Percentiles rank a stretch among this genome's conserved stretches.
These are phyloP conservation scores for Teratosphaeria epicoccoides DNA, from an alignment of 2,329 filamentous ascomycete species.

Conservation along the genomic window DNA sequence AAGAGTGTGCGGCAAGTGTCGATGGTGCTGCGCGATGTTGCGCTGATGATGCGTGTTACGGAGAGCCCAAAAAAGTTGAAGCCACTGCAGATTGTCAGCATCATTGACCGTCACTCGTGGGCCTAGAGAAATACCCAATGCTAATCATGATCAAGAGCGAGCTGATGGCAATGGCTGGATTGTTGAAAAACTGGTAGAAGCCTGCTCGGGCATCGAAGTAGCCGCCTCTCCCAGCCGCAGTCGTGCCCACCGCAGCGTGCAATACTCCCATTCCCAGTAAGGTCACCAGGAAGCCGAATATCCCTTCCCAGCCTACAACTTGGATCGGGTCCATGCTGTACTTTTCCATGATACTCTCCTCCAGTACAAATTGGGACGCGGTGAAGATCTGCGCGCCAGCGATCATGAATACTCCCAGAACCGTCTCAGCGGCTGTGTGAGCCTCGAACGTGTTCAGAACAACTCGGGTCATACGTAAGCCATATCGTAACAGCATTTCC, in stretches of 20 bases:
- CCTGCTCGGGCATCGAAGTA: conserved; percentile 88
- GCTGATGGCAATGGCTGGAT: conserved; percentile 60
- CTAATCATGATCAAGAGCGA: conserved; percentile 93
- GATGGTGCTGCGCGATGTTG: conserved; percentile 88
- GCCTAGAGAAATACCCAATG: conserved; percentile 60
- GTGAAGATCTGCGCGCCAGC: conserved; percentile 94
- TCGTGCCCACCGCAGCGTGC: conserved; percentile 66
- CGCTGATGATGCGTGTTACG: conserved; percentile 79
- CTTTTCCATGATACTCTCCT: conserved; percentile 81
- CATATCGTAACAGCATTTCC: conserved; percentile 10
- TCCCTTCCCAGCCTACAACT: conserved; percentile 91
- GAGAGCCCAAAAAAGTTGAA: conserved; percentile 99
- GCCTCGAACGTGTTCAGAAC: conserved; percentile 30
- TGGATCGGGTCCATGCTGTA: conserved; percentile 74
- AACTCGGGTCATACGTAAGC: conserved; percentile 15
- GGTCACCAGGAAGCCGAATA: conserved; percentile 81
- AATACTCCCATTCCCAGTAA: conserved; percentile 67
- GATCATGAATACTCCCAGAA: conserved; percentile 81
- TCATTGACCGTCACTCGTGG: not conserved
- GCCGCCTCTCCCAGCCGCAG: conserved; percentile 61
- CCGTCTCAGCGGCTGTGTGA: conserved; percentile 53
- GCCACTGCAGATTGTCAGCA: conserved; percentile 45
- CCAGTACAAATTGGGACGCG: conserved; percentile 87
- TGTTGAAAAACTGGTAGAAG: conserved; percentile 65
- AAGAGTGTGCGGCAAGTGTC: conserved; percentile 96